These are phyloP conservation scores for Chlorella vulgaris DNA, from an alignment of 139 green algal species.

Conservation along the genomic window DNA sequence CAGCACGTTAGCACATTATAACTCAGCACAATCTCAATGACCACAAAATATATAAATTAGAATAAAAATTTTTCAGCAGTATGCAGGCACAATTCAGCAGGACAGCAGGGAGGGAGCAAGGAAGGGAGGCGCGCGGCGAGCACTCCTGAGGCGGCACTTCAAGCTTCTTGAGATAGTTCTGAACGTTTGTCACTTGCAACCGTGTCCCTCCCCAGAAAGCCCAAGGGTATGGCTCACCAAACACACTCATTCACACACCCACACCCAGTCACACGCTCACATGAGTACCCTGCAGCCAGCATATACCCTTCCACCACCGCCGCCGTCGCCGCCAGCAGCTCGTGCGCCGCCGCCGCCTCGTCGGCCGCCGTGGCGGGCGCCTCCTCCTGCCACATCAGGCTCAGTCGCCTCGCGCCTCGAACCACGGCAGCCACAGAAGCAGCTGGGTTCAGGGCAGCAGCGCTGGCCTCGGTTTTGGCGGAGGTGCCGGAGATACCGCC, in stretches of 20 bases:
- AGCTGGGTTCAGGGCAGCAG: not conserved
- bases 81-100: too few relatives aligned
- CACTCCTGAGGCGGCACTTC: too few relatives aligned
- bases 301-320: conserved; percentile 11
- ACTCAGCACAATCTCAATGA: too few relatives aligned
- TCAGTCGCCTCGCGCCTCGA: not conserved
- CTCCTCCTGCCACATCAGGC: not conserved
- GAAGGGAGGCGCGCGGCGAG: too few relatives aligned
- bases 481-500: not conserved
- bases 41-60: too few relatives aligned
- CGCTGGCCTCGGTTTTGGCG: not conserved
- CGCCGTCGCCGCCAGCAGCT: not conserved
- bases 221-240: too few relatives aligned
- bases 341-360: not conserved
- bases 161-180: too few relatives aligned
- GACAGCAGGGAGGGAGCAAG: too few relatives aligned
- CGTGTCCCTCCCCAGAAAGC: too few relatives aligned
- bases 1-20: not conserved
- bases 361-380: not conserved
- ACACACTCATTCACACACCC: too few relatives aligned
- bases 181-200: too few relatives aligned
- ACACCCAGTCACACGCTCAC: not conserved
- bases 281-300: conserved; percentile 1
- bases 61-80: too few relatives aligned
- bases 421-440: not conserved